phyloP scores from a whole-genome alignment of 805 yeast species.

The Kluyveromyces nonfermentans region DNA sequence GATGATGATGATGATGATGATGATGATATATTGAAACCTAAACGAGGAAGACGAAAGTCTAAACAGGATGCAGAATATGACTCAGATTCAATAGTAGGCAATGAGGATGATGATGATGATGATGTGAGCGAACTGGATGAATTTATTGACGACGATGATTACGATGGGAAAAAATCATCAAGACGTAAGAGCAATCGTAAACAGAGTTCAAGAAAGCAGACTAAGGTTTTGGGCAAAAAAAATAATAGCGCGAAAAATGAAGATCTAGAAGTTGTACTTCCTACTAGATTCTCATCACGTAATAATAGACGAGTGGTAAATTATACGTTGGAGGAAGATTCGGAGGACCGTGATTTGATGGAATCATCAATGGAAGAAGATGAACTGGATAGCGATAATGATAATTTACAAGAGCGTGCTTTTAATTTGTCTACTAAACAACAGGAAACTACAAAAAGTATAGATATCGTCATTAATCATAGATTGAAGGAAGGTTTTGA shows the following conservation, averaged over 20 bases:
- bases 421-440: constrained; percentile 30
- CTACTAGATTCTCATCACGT: constrained; percentile 72
- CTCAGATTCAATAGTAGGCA: constrained; percentile 11
- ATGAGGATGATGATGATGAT: constrained; percentile 23
- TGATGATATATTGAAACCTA: constrained; percentile 19
- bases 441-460: constrained; percentile 18
- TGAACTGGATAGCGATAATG: constrained; percentile 15
- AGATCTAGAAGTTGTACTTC: constrained; percentile 29
- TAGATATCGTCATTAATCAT: constrained; percentile 23
- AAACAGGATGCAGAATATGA: constrained; percentile 19
- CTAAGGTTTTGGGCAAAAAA: constrained; percentile 12
- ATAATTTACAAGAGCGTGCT: constrained; percentile 12
- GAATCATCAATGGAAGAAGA: constrained; percentile 22
- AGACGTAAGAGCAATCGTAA: constrained; percentile 8
- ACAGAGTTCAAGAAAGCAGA: constrained; percentile 18
- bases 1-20: constrained; percentile 23
- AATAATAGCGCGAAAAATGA: constrained; percentile 9
- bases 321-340: constrained; percentile 58
- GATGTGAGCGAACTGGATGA: constrained; percentile 23
- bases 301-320: constrained; percentile 50
- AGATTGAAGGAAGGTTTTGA: constrained; percentile 18
- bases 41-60: constrained; percentile 21
- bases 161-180: constrained; percentile 10
- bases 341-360: constrained; percentile 37
- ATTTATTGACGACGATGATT: constrained; percentile 21